Conservation (phyloP, 805 yeast species). For the Candida chauliodis region DNA sequence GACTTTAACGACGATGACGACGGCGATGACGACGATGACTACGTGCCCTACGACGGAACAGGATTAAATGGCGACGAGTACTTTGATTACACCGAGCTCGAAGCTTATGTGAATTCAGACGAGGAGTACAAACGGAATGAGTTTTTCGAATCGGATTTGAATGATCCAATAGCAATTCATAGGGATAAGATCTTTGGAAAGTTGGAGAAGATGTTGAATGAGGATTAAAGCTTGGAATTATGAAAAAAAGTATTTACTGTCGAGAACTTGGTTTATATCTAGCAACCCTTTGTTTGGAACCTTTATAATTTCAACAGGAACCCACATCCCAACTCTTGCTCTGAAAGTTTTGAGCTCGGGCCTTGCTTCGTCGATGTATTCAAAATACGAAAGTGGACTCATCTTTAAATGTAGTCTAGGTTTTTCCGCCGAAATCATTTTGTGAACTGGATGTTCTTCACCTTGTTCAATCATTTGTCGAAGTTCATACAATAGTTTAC, state of each 20-base stretch:
- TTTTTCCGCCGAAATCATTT: constrained; percentile 14
- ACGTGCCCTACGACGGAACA: constrained; percentile 11
- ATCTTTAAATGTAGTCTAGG: constrained; percentile 21
- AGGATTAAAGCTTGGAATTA: constrained; percentile 18
- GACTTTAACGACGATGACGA: constrained; percentile 12
- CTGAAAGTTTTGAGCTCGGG: not conserved
- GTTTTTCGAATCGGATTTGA: constrained; percentile 56
- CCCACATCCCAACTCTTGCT: constrained; percentile 21
- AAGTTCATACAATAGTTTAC: not conserved
- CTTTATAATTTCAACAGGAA: constrained; percentile 26
- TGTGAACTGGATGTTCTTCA: not conserved
- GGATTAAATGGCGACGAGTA: constrained; percentile 24
- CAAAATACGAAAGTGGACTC: not conserved
- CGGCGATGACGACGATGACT: constrained; percentile 18
- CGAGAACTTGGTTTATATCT: constrained; percentile 27
- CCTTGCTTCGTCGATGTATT: not conserved
- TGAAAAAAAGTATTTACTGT: constrained; percentile 37
- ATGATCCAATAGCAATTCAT: constrained; percentile 60
- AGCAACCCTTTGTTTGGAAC: constrained; percentile 31
- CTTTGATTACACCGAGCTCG: constrained; percentile 26
- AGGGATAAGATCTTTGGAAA: constrained; percentile 60
- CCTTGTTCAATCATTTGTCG: constrained; percentile 7
- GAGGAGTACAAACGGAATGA: constrained; percentile 51
- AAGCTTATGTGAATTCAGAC: constrained; percentile 11
- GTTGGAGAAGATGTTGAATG: constrained; percentile 53